phyloP scores from a whole-genome alignment of 2,329 filamentous ascomycete genomes.

The Epicoccum nigrum region DNA sequence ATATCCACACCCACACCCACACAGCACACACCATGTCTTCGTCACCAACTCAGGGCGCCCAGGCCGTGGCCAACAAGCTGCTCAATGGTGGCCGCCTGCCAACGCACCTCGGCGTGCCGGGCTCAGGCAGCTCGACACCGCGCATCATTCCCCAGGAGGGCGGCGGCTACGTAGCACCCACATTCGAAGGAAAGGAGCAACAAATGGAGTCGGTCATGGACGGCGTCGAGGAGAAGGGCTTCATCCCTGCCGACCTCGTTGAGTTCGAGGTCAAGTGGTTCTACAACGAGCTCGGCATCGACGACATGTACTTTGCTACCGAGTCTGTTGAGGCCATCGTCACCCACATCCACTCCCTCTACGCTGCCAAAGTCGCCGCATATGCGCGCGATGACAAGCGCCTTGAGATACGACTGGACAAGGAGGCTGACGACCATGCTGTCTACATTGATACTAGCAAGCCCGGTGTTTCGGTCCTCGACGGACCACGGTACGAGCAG shows the following conservation, averaged over 20 bases:
- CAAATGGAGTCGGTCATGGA: constrained; percentile 89
- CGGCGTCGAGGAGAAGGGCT: constrained; percentile 76
- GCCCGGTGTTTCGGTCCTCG: constrained; percentile 76
- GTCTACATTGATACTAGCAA: constrained; percentile 98
- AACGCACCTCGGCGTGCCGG: constrained; percentile 78
- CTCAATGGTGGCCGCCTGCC: constrained; percentile 74
- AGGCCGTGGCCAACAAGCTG: constrained; percentile 56
- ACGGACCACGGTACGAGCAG: constrained; percentile 90
- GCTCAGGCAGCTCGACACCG: constrained; percentile 60
- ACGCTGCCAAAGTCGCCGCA: constrained; percentile 94
- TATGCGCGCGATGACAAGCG: constrained; percentile 92
- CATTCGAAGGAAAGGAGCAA: constrained; percentile 88
- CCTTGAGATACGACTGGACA: constrained; percentile 92
- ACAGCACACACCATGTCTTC: constrained; percentile 38
- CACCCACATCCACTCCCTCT: constrained; percentile 93
- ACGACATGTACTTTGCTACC: constrained; percentile 97
- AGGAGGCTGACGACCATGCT: constrained; percentile 92
- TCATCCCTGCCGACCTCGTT: constrained; percentile 83
- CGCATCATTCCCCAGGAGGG: constrained; percentile 81
- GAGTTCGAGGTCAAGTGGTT: constrained; percentile 93
- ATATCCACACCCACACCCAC: constrained; percentile 8
- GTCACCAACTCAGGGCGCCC: constrained; percentile 39
- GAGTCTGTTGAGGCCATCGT: constrained; percentile 86
- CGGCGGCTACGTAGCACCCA: constrained; percentile 91
- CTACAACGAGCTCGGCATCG: constrained; percentile 96